Conservation (phyloP, 2,329 filamentous ascomycete species). For the Penicillium polonicum region DNA sequence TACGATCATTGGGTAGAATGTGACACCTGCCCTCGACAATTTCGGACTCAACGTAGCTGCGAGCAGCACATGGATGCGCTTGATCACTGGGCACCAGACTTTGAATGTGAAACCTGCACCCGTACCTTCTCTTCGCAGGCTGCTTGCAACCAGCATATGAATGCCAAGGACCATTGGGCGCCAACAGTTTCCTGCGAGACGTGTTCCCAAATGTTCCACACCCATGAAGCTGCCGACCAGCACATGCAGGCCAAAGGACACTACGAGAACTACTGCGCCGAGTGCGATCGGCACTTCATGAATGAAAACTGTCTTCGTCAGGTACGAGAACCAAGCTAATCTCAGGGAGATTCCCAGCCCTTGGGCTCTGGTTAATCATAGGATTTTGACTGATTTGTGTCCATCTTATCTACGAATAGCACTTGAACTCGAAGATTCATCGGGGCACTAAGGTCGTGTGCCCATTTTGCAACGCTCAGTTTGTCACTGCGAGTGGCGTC, state of each 20-base stretch:
- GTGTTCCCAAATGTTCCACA: not conserved
- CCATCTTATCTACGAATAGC: conserved; percentile 40
- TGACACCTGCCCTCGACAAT: not conserved
- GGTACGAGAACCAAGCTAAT: conserved; percentile 14
- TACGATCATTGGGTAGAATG: not conserved
- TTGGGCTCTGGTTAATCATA: not conserved
- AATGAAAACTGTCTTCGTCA: conserved; percentile 33
- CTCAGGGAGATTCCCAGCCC: not conserved
- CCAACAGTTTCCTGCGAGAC: not conserved
- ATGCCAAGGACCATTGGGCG: not conserved
- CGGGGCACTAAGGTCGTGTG: conserved; percentile 48
- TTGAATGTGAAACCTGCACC: conserved; percentile 25
- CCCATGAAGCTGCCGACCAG: conserved; percentile 14
- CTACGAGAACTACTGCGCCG: conserved; percentile 29
- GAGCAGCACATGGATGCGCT: not conserved
- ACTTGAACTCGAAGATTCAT: conserved; percentile 55
- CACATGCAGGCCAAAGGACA: conserved; percentile 26
- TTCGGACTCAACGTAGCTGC: not conserved
- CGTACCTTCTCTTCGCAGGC: conserved; percentile 13
- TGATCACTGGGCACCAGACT: not conserved
- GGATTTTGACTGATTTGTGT: not conserved
- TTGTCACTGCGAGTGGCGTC: conserved; percentile 54
- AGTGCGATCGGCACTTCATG: conserved; percentile 31
- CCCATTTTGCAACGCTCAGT: conserved; percentile 54
- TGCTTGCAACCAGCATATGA: conserved; percentile 27